Conservation (phyloP, 371 early-diverging fungal genomes). For the Mortierella sp. region DNA sequence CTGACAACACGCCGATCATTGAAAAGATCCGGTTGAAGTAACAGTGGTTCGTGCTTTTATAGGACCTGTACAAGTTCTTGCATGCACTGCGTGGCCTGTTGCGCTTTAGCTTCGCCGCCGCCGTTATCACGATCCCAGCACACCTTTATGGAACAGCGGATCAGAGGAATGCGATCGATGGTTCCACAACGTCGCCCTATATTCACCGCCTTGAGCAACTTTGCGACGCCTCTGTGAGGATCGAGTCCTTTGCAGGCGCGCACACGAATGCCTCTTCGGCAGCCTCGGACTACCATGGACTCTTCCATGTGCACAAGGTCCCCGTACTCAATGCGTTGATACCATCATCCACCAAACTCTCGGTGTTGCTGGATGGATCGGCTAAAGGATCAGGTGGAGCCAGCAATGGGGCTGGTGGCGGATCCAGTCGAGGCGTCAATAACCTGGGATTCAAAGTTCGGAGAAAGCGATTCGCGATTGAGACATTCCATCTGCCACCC, state of each 20-base stretch:
- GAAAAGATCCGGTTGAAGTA: too few species aligned
- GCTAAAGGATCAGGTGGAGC: conserved; percentile 47
- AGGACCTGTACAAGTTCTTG: conserved; percentile 78
- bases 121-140: conserved; percentile 86
- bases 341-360: conserved; percentile 76
- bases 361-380: conserved; percentile 67
- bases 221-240: conserved; percentile 87
- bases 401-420: conserved; percentile 16
- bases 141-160: conserved; percentile 69
- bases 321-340: conserved; percentile 83
- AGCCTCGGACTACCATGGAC: conserved; percentile 86
- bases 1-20: neutral
- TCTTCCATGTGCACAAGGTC: conserved; percentile 86
- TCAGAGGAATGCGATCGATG: conserved; percentile 35
- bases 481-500: conserved; percentile 92
- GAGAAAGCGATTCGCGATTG: conserved; percentile 89
- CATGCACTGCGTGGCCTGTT: conserved; percentile 80
- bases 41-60: conserved; percentile 2
- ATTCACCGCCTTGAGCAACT: conserved; percentile 83
- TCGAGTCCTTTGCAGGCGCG: conserved; percentile 93
- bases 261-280: conserved; percentile 55
- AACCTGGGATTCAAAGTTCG: conserved; percentile 88
- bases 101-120: conserved; percentile 80
- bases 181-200: conserved; percentile 58
- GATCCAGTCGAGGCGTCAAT: conserved; percentile 61